These are phyloP conservation scores for Chlorella vulgaris DNA, from an alignment of 139 green algal species.

Conservation along the genomic window DNA sequence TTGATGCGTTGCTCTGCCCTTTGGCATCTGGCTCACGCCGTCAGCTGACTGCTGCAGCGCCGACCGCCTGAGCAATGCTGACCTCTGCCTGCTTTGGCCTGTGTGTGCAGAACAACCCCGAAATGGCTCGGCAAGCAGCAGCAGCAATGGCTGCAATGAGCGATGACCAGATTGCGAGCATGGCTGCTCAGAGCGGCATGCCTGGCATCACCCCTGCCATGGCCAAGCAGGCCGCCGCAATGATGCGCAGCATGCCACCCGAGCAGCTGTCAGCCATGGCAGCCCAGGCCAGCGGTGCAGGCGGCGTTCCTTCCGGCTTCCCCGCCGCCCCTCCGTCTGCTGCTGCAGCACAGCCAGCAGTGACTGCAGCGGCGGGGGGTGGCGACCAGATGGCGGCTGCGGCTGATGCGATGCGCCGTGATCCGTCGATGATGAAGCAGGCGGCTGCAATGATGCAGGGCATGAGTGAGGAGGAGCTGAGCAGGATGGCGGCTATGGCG, in stretches of 20 bases:
- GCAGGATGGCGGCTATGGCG: conserved; percentile 37
- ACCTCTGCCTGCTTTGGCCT: too few relatives aligned
- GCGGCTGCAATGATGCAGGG: conserved; percentile 38
- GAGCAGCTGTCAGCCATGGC: conserved; percentile 28
- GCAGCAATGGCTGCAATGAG: conserved; percentile 18
- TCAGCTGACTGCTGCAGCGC: too few relatives aligned
- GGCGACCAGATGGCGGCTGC: conserved; percentile 14
- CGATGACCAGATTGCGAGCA: conserved; percentile 23
- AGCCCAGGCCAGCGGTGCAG: background rate
- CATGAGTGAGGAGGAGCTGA: conserved; percentile 46
- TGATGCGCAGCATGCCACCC: conserved; percentile 24
- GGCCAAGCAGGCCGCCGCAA: conserved; percentile 16
- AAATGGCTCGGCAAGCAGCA: conserved; percentile 21
- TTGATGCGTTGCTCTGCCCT: background rate
- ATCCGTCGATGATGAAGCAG: conserved; percentile 39
- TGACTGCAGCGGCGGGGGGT: background rate
- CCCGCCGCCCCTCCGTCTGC: background rate
- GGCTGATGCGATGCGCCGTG: background rate
- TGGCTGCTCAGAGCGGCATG: conserved; percentile 21
- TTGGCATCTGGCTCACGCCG: too few relatives aligned
- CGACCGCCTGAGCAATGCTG: too few relatives aligned
- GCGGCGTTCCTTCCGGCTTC: background rate
- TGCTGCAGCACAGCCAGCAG: background rate
- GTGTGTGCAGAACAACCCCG: conserved; percentile 31
- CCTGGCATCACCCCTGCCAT: conserved; percentile 30